Conservation (phyloP, 768 basidiomycete genomes). For the Suillus clintonianus region DNA sequence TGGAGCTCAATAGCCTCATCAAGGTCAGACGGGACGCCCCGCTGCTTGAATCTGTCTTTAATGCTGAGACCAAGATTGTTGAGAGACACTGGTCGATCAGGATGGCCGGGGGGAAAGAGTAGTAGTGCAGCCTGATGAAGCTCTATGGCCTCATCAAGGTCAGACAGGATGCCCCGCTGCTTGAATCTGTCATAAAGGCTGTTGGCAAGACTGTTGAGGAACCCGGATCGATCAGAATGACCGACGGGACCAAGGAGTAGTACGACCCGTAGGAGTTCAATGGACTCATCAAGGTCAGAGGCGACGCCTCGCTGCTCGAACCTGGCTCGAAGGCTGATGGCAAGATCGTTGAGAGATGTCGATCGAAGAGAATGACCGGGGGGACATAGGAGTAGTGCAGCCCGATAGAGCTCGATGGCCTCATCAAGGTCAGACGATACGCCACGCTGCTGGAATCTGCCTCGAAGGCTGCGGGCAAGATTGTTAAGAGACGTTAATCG, state of each 20-base stretch:
- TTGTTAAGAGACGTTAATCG: not conserved
- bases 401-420: not conserved
- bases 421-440: not conserved
- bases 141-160: too few species aligned
- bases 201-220: not conserved
- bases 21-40: not conserved
- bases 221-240: not conserved
- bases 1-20: not conserved
- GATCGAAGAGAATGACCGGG: not conserved
- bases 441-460: not conserved
- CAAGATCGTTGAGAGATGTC: not conserved
- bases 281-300: not conserved
- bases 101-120: not conserved
- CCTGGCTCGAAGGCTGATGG: not conserved
- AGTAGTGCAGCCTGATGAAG: not conserved
- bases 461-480: not conserved
- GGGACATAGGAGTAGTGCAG: not conserved
- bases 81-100: not conserved
- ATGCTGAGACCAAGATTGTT: not conserved
- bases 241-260: not conserved
- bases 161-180: not conserved
- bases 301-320: not conserved
- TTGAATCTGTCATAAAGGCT: not conserved
- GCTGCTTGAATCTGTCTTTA: not conserved
- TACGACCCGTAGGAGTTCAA: not conserved